phyloP scores from a whole-genome alignment of 176 grass and related monocot species.

The Triticum urartu region DNA sequence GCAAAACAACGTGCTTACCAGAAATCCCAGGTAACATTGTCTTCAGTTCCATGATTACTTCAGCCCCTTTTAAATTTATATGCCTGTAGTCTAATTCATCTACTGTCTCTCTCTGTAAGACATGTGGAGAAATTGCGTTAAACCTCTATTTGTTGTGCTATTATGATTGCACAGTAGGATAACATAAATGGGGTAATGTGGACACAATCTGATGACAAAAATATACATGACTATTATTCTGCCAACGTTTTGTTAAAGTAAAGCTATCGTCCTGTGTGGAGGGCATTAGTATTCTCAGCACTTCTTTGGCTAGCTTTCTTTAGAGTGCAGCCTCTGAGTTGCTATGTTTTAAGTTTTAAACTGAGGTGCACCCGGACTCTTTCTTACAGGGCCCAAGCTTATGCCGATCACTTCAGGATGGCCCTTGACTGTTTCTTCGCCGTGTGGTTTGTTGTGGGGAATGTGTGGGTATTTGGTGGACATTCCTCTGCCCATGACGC shows the following conservation, averaged over 20 bases:
- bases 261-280: not conserved
- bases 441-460: slow-evolving; percentile 98
- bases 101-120: slow-evolving; percentile 10
- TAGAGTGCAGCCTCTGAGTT: not conserved
- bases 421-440: slow-evolving; percentile 94
- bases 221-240: slow-evolving; percentile 4
- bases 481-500: slow-evolving; percentile 72
- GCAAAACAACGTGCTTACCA: slow-evolving; percentile 21
- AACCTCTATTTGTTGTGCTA: not conserved
- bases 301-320: not conserved
- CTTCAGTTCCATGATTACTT: not conserved
- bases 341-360: not conserved
- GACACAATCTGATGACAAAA: slow-evolving; percentile 4
- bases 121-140: not conserved
- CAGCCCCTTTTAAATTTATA: not conserved
- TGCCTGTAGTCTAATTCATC: not conserved
- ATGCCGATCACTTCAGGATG: slow-evolving; percentile 92
- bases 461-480: slow-evolving; percentile 94
- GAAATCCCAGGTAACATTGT: slow-evolving; percentile 65
- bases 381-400: slow-evolving; percentile 64
- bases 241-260: not conserved
- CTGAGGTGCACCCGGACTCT: not conserved
- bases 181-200: not conserved
- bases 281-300: not conserved
- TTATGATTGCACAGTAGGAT: not conserved